A percentile compares a stretch with the other conserved stretches of the same genome.
Conservation (phyloP, 495 filamentous ascomycete genomes). For the Neurospora sp. region DNA sequence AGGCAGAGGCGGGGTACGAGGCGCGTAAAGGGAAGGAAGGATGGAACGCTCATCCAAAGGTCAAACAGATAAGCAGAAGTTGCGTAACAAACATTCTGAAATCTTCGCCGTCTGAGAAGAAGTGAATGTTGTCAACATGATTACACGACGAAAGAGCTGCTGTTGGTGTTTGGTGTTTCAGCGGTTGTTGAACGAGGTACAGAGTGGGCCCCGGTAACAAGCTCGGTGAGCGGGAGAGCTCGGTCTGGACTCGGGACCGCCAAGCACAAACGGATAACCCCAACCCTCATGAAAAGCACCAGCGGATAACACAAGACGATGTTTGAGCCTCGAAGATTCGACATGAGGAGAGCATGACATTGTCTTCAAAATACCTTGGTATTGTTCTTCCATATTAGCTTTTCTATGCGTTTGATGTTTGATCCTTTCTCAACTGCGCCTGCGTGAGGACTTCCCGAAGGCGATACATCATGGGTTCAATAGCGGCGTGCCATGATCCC, state of each 20-base stretch:
- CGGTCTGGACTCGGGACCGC: not conserved
- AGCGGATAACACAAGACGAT: not conserved
- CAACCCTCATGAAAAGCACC: not conserved
- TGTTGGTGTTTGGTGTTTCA: not conserved
- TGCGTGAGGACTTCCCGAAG: too few relatives aligned
- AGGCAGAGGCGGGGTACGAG: not conserved
- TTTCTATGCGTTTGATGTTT: too few relatives aligned
- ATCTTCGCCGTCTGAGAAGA: not conserved
- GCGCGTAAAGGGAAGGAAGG: not conserved
- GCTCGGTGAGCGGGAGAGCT: not conserved
- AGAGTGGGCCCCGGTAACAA: not conserved
- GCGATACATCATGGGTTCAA: too few relatives aligned
- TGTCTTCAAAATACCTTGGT: too few relatives aligned
- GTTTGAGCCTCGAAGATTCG: not conserved
- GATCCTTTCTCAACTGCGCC: too few relatives aligned
- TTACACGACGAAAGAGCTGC: not conserved
- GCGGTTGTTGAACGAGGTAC: not conserved
- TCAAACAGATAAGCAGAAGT: not conserved
- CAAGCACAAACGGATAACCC: not conserved
- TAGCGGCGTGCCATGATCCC: too few relatives aligned
- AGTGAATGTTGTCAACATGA: not conserved
- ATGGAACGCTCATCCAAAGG: not conserved
- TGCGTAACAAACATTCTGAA: not conserved
- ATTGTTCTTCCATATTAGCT: too few relatives aligned
- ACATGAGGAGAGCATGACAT: not conserved